These are phyloP conservation scores for Eucalyptus cloeziana DNA, from an alignment of 345 rosid species.

Conservation along the genomic window DNA sequence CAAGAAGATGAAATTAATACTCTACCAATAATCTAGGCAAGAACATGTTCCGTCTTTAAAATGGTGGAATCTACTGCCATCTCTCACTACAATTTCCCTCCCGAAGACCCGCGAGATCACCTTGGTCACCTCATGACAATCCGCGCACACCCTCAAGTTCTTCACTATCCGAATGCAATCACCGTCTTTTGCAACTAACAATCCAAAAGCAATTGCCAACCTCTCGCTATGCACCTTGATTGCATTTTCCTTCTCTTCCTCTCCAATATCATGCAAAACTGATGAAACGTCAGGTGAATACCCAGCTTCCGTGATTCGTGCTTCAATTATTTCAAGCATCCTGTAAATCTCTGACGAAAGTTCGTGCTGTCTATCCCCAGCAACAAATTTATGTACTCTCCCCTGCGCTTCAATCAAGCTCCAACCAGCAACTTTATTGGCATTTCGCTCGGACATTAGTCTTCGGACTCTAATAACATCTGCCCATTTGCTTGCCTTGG, in stretches of 20 bases:
- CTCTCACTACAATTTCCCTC: slow-evolving; percentile 14
- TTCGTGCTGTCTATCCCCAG: slow-evolving; percentile 5
- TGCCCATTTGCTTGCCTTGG: slow-evolving; percentile 10
- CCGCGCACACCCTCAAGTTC: slow-evolving; percentile 11
- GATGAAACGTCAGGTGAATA: slow-evolving; percentile 1
- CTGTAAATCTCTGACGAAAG: background rate
- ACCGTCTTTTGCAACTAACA: background rate
- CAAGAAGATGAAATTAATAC: background rate
- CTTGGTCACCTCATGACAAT: slow-evolving; percentile 15
- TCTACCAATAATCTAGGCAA: slow-evolving; percentile 14
- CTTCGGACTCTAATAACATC: slow-evolving; percentile 6
- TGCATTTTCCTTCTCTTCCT: slow-evolving; percentile 14
- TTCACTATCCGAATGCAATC: slow-evolving; percentile 9
- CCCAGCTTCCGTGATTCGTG: slow-evolving; percentile 7
- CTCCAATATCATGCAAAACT: slow-evolving; percentile 16
- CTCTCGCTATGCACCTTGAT: slow-evolving; percentile 15
- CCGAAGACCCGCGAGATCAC: slow-evolving; percentile 3
- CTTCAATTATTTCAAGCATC: slow-evolving; percentile 8
- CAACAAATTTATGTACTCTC: slow-evolving; percentile 8
- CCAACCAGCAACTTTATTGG: slow-evolving; percentile 12
- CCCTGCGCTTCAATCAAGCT: slow-evolving; percentile 14
- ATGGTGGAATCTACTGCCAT: slow-evolving; percentile 21
- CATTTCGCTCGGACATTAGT: slow-evolving; percentile 1
- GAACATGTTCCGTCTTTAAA: slow-evolving; percentile 16
- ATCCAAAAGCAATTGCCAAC: slow-evolving; percentile 15